phyloP scores from a whole-genome alignment of 2,329 filamentous ascomycete species.

The Thelonectria rubi region DNA sequence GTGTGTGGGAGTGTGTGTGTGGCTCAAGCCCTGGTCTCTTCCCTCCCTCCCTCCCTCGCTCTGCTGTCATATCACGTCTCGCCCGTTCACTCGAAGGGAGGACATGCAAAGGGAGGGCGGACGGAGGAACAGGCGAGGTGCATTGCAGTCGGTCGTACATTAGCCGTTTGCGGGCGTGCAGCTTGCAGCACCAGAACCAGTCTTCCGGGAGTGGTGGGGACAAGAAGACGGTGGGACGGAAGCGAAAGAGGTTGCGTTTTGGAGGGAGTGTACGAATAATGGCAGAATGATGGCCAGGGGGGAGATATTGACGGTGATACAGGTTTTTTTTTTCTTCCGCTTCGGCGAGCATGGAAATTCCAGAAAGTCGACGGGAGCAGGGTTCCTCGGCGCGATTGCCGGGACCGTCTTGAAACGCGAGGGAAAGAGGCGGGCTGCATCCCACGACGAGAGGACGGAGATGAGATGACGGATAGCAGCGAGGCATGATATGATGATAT shows the following conservation, averaged over 20 bases:
- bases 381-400: background rate
- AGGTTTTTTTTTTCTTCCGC: too few species aligned
- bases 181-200: constrained; percentile 28
- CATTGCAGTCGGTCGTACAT: constrained; percentile 36
- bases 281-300: constrained; percentile 22
- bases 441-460: background rate
- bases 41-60: too few species aligned
- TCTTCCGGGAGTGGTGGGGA: constrained; percentile 37
- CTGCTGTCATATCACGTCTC: constrained; percentile 7
- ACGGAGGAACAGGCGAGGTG: constrained; percentile 23
- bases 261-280: constrained; percentile 8
- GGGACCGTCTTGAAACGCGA: background rate
- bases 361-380: too few species aligned
- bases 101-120: background rate
- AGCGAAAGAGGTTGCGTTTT: constrained; percentile 5
- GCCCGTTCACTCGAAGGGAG: constrained; percentile 7
- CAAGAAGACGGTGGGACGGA: constrained; percentile 33
- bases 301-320: too few species aligned
- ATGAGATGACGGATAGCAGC: background rate
- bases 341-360: too few species aligned
- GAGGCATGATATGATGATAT: too few species aligned
- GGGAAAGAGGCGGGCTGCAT: background rate
- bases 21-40: constrained; percentile 1
- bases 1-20: background rate
- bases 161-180: constrained; percentile 28